Conservation (phyloP, 1,139 yeast genomes). For the Candida sp. region DNA sequence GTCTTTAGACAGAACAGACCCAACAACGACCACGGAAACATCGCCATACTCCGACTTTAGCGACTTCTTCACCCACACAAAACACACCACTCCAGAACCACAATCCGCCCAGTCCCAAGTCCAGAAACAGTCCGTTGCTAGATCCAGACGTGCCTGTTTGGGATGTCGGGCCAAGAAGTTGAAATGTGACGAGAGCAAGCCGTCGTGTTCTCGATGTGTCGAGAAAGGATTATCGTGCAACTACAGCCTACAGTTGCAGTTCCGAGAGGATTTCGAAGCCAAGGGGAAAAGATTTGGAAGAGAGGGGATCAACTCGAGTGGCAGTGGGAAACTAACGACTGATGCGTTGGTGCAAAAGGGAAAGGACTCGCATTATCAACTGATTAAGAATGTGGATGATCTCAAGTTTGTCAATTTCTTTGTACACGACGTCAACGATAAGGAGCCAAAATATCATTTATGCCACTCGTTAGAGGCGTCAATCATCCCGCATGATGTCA, state of each 20-base stretch:
- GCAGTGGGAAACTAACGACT: constrained; percentile 12
- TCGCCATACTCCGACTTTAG: constrained; percentile 1
- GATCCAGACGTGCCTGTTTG: constrained; percentile 34
- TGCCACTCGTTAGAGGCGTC: constrained; percentile 16
- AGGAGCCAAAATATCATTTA: constrained; percentile 3
- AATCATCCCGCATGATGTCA: constrained; percentile 28
- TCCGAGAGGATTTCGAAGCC: constrained; percentile 32
- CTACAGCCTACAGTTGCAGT: constrained; percentile 27
- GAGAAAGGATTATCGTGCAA: constrained; percentile 32
- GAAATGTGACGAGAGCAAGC: constrained; percentile 52
- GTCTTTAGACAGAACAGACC: no score
- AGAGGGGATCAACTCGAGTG: constrained; percentile 32
- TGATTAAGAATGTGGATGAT: constrained; percentile 16
- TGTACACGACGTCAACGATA: constrained; percentile 15
- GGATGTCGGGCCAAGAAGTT: constrained; percentile 34
- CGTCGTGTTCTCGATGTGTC: constrained; percentile 41
- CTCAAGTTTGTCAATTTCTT: constrained; percentile 24
- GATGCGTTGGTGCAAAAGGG: constrained; percentile 16
- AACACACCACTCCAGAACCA: no score
- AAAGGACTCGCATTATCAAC: constrained; percentile 17
- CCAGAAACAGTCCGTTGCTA: neutral
- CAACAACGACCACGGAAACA: neutral
- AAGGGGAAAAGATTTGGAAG: constrained; percentile 34
- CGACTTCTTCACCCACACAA: neutral
- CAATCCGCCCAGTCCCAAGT: neutral